A percentile compares a stretch with the other conserved stretches of the same genome.
Evolutionary conservation across 257 asterid species (phyloP).

Genomic region (Gentiana straminea): DNA sequence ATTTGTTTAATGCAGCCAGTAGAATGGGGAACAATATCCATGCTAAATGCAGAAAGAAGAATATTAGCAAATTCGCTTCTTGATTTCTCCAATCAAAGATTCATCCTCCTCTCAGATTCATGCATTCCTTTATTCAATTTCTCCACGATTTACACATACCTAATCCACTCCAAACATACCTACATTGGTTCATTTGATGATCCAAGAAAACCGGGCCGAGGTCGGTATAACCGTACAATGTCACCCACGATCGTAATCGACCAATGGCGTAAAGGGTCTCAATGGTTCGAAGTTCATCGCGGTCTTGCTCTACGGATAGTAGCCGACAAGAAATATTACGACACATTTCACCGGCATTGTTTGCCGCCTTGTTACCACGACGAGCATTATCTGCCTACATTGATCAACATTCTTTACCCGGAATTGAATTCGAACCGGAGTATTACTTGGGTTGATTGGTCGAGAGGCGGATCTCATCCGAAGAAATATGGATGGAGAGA

Average conservation of each 20-base stretch:
- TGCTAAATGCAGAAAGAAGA: slow-evolving; percentile 66
- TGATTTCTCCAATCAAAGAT: slow-evolving; percentile 47
- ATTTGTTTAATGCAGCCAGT: slow-evolving; percentile 31
- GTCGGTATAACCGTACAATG: slow-evolving; percentile 58
- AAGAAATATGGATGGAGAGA: slow-evolving; percentile 43
- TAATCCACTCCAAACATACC: slow-evolving; percentile 29
- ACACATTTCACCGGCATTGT: slow-evolving; percentile 27
- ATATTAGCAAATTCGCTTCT: slow-evolving; percentile 56
- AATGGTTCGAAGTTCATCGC: slow-evolving; percentile 65
- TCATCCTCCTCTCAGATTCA: slow-evolving; percentile 55
- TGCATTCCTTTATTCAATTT: slow-evolving; percentile 69
- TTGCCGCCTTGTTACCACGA: slow-evolving; percentile 45
- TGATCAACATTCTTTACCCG: slow-evolving; percentile 38
- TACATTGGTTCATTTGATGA: slow-evolving; percentile 39
- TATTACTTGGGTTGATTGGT: slow-evolving; percentile 60
- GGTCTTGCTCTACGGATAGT: slow-evolving; percentile 29
- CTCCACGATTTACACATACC: slow-evolving; percentile 40
- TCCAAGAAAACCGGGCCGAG: slow-evolving; percentile 41
- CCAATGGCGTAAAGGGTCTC: slow-evolving; percentile 72
- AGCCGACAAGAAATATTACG: slow-evolving; percentile 33
- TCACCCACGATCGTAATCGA: slow-evolving; percentile 39
- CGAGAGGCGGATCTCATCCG: slow-evolving; percentile 61
- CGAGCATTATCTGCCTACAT: slow-evolving; percentile 47
- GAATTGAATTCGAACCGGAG: slow-evolving; percentile 33
- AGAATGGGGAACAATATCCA: slow-evolving; percentile 54